Evolutionary conservation across 805 yeast species (phyloP).

Genomic region (Alloascoidea africana): DNA sequence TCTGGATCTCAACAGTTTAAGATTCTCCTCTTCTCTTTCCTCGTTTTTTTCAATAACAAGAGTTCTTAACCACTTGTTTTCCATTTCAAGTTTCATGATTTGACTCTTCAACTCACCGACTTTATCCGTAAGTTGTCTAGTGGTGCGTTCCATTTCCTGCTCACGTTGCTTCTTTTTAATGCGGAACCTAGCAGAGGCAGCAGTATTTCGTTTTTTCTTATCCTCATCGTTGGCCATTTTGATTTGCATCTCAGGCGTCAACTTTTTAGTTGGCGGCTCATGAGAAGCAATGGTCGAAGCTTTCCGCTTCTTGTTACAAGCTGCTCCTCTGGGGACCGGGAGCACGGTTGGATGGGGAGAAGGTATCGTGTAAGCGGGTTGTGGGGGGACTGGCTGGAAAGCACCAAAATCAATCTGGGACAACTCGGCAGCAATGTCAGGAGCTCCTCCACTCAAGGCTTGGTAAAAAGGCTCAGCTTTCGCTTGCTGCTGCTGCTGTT

Average conservation of each 20-base stretch:
- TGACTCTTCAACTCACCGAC: conserved; percentile 54
- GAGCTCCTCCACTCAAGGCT: no score
- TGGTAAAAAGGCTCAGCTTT: no score
- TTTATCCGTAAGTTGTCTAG: conserved; percentile 57
- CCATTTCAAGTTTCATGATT: conserved; percentile 83
- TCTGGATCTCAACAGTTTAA: no score
- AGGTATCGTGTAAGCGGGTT: conserved; percentile 1
- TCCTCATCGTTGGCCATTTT: conserved; percentile 44
- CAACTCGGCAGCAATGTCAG: background rate
- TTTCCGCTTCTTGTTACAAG: no score
- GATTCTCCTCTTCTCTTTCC: no score
- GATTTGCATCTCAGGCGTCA: no score
- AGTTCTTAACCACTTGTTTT: conserved; percentile 70
- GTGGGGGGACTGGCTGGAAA: background rate
- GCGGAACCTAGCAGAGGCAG: conserved; percentile 89
- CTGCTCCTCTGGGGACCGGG: background rate
- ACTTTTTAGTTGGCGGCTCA: no score
- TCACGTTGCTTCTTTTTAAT: conserved; percentile 85
- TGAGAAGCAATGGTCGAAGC: no score
- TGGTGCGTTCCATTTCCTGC: conserved; percentile 72
- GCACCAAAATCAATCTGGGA: background rate
- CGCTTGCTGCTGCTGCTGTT: no score
- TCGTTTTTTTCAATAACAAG: conserved; percentile 78
- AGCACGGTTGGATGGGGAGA: conserved; percentile 1
- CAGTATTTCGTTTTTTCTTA: conserved; percentile 78